A percentile compares a stretch with the other conserved stretches of the same genome.
These are phyloP conservation scores for Pelargonium australe DNA, from an alignment of 441 rosid species.

Conservation along the genomic window DNA sequence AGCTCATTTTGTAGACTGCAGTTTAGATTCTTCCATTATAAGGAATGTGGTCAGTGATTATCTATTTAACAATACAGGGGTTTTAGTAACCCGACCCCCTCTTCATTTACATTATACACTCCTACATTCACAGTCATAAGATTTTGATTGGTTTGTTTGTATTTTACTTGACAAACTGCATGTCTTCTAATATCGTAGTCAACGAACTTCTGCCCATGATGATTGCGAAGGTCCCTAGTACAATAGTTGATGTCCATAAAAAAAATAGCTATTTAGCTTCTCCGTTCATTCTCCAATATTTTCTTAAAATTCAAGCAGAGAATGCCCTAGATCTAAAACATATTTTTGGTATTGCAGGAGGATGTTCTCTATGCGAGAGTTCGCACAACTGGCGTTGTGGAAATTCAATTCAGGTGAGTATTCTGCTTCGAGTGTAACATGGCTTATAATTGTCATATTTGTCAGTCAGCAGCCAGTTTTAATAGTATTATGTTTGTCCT, in stretches of 20 bases:
- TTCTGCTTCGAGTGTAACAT: conserved; percentile 3
- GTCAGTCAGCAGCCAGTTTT: not conserved
- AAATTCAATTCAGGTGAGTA: conserved; percentile 93
- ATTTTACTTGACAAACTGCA: no score
- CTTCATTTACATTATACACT: no score
- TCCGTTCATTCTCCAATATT: not conserved
- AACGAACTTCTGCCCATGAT: no score
- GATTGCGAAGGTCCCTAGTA: not conserved
- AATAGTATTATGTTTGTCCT: not conserved
- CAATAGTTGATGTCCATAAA: not conserved
- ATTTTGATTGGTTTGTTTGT: no score
- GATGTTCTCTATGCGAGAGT: conserved; percentile 94
- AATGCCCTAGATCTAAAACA: not conserved
- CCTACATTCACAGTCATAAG: no score
- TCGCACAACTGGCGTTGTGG: conserved; percentile 96
- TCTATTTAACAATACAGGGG: no score
- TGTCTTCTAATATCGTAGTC: no score
- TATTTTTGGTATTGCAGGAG: conserved; percentile 52
- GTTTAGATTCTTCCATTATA: no score
- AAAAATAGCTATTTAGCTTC: not conserved
- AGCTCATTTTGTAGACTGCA: no score
- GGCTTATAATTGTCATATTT: not conserved
- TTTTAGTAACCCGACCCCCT: no score
- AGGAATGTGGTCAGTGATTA: no score
- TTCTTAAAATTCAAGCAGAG: not conserved